These are phyloP conservation scores for Acorus calamus DNA, from an alignment of 106 monocot species.

Conservation along the genomic window DNA sequence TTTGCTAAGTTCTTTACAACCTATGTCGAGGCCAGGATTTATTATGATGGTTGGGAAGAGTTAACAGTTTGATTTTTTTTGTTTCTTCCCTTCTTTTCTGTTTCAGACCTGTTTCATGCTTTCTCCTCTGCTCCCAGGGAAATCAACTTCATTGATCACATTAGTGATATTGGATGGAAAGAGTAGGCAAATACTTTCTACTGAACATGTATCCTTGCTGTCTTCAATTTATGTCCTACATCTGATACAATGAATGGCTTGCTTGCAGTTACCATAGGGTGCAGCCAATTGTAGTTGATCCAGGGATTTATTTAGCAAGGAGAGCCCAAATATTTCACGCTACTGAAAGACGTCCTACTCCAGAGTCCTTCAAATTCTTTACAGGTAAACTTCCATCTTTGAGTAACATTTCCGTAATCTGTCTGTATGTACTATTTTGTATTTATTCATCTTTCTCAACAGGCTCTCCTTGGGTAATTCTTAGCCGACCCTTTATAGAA, in stretches of 20 bases:
- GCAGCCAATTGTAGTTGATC: conserved; percentile 36
- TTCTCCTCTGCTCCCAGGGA: conserved; percentile 48
- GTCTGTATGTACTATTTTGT: not conserved
- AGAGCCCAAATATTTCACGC: conserved; percentile 23
- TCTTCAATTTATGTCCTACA: not conserved
- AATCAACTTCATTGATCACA: conserved; percentile 69
- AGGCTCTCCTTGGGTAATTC: conserved; percentile 88
- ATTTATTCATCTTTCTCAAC: conserved; percentile 3
- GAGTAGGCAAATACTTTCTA: conserved; percentile 27
- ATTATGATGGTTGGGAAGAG: not conserved
- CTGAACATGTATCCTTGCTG: not conserved
- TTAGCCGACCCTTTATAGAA: conserved; percentile 34
- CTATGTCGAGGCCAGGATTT: too few species aligned
- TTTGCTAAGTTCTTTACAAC: too few species aligned
- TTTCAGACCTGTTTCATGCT: conserved; percentile 49
- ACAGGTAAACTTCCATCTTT: conserved; percentile 16
- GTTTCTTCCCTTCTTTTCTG: too few species aligned
- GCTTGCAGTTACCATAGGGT: conserved; percentile 61
- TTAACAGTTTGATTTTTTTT: not conserved
- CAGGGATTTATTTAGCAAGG: conserved; percentile 29
- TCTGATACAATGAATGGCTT: not conserved
- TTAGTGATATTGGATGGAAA: conserved; percentile 61
- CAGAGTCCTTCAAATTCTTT: conserved; percentile 32
- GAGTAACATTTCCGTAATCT: not conserved
- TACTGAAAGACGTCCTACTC: conserved; percentile 11